A percentile compares a stretch with the other conserved stretches of the same genome.
Conservation (phyloP, 2,329 filamentous ascomycete genomes). For the Cladosporium oxysporum region DNA sequence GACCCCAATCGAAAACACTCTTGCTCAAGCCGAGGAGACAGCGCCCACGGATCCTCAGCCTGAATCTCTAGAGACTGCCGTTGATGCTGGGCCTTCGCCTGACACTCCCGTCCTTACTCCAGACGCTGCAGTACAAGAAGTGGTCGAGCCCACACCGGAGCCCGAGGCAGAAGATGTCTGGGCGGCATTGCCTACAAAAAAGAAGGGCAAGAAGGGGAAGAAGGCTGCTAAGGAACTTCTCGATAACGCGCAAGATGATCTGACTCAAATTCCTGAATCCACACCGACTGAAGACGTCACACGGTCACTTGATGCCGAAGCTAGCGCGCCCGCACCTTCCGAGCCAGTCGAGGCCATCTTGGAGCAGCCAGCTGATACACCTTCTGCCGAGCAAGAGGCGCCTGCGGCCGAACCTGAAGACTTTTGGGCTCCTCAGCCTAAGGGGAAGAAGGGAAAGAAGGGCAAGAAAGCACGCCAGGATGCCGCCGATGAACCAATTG, state of each 20-base stretch:
- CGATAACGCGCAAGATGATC: background rate
- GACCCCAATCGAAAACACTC: background rate
- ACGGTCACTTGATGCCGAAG: background rate
- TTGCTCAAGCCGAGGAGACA: background rate
- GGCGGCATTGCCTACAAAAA: slow-evolving; percentile 17
- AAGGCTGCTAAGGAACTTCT: slow-evolving; percentile 7
- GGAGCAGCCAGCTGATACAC: background rate
- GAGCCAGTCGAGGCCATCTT: background rate
- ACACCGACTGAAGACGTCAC: background rate
- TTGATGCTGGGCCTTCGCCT: background rate
- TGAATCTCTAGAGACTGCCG: background rate
- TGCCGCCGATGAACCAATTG: background rate
- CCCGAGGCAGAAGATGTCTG: slow-evolving; percentile 25
- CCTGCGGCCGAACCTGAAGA: slow-evolving; percentile 3
- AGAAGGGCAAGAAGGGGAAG: slow-evolving; percentile 32
- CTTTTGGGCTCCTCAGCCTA: slow-evolving; percentile 5
- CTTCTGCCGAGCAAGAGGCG: background rate
- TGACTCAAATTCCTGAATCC: background rate
- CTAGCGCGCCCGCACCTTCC: background rate
- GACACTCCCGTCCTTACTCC: background rate
- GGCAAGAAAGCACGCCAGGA: slow-evolving; percentile 14
- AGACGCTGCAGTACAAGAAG: background rate
- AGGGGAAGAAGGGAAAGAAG: slow-evolving; percentile 27
- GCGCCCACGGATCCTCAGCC: background rate
- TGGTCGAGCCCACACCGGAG: background rate